A percentile compares a stretch with the other conserved stretches of the same genome.
These are phyloP conservation scores for Lentithecium fluviatile DNA, from an alignment of 495 filamentous ascomycete species.

Conservation along the genomic window DNA sequence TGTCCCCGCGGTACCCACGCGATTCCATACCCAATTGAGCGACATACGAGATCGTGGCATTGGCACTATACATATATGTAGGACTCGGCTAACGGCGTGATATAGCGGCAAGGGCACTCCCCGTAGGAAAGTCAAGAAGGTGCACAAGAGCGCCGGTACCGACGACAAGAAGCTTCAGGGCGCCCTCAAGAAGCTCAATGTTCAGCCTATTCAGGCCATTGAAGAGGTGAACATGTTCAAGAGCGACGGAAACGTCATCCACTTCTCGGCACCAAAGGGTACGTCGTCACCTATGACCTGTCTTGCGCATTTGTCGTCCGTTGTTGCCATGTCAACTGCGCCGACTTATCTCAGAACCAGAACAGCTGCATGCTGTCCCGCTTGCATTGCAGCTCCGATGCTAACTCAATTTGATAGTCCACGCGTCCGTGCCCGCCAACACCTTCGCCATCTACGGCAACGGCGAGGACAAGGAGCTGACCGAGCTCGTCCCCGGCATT, in stretches of 20 bases:
- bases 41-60: background rate
- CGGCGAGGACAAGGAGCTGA: constrained; percentile 99
- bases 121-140: constrained; percentile 96
- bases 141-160: constrained; percentile 80
- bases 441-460: constrained; percentile 98
- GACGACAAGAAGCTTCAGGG: constrained; percentile 99
- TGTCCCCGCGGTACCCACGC: background rate
- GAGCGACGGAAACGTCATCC: constrained; percentile 98
- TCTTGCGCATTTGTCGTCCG: too few species aligned
- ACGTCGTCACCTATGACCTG: constrained; percentile 36
- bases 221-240: constrained; percentile 99
- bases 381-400: background rate
- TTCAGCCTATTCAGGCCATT: constrained; percentile 84
- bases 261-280: constrained; percentile 98
- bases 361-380: too few species aligned
- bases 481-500: constrained; percentile 97
- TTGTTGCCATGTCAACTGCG: too few species aligned
- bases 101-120: constrained; percentile 95
- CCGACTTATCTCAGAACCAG: too few species aligned
- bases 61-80: background rate
- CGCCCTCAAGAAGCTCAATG: constrained; percentile 53
- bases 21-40: background rate
- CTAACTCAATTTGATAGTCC: constrained; percentile 57
- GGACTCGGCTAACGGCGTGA: constrained; percentile 21
- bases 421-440: constrained; percentile 94